Conservation (phyloP, 495 filamentous ascomycete species). For the Friedmanniomyces simplex region DNA sequence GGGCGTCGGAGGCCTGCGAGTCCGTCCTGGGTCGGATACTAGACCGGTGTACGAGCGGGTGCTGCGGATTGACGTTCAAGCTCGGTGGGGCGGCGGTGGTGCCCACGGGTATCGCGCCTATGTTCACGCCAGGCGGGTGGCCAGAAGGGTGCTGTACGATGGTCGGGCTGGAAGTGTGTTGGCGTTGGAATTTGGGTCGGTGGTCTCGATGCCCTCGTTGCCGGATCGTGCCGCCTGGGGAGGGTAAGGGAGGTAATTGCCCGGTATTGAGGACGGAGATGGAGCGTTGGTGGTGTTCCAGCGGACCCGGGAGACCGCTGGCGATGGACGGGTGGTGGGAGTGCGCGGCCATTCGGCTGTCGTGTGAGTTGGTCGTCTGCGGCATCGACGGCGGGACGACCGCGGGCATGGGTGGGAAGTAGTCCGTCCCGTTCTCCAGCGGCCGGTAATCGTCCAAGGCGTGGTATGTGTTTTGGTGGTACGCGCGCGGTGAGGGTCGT, state of each 20-base stretch:
- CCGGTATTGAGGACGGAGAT: slow-evolving; percentile 74
- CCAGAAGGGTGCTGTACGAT: slow-evolving; percentile 34
- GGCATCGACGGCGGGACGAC: slow-evolving; percentile 24
- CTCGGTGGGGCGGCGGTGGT: neutral
- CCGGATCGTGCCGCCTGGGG: slow-evolving; percentile 53
- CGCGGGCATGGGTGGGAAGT: slow-evolving; percentile 79
- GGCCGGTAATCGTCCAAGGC: slow-evolving; percentile 53
- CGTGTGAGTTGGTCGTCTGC: slow-evolving; percentile 23
- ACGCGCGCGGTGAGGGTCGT: slow-evolving; percentile 58
- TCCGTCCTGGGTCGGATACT: slow-evolving; percentile 27
- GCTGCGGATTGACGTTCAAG: slow-evolving; percentile 8
- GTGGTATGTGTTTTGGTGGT: slow-evolving; percentile 46
- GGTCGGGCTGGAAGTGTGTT: slow-evolving; percentile 76
- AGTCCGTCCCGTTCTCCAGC: slow-evolving; percentile 65
- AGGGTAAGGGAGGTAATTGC: slow-evolving; percentile 71
- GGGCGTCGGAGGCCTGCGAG: slow-evolving; percentile 27
- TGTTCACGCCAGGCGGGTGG: too few relatives aligned
- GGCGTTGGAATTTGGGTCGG: slow-evolving; percentile 52
- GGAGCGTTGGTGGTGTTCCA: slow-evolving; percentile 37
- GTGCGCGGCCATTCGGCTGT: slow-evolving; percentile 23
- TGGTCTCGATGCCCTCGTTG: slow-evolving; percentile 32
- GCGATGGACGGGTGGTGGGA: slow-evolving; percentile 17
- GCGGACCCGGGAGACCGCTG: slow-evolving; percentile 25
- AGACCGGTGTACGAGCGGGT: slow-evolving; percentile 8
- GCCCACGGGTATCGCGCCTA: too few relatives aligned